Percentiles rank a stretch among this genome's conserved stretches.
These are phyloP conservation scores for Vaccinium corymbosum DNA, from an alignment of 148 eudicot genomes.

Conservation along the genomic window DNA sequence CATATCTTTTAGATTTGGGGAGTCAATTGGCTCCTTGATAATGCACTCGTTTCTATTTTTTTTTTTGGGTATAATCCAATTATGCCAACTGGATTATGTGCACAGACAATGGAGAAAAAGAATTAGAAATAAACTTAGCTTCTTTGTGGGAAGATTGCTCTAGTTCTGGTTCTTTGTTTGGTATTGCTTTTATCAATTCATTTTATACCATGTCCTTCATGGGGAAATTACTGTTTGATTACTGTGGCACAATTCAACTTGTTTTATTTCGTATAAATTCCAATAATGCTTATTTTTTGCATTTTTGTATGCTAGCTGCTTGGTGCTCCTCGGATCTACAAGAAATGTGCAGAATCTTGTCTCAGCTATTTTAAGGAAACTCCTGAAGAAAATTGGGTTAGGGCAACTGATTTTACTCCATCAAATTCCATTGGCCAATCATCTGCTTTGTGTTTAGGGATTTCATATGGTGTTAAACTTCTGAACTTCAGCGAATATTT, in stretches of 20 bases:
- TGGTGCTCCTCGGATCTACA: slow-evolving; percentile 68
- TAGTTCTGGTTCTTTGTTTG: background rate
- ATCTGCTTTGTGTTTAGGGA: slow-evolving; percentile 59
- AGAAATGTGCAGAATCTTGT: slow-evolving; percentile 32
- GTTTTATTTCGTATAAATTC: background rate
- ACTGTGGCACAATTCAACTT: background rate
- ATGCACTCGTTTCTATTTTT: background rate
- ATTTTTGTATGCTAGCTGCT: slow-evolving; percentile 34
- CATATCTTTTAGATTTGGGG: background rate
- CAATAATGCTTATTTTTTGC: background rate
- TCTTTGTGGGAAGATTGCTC: background rate
- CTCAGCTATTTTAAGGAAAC: slow-evolving; percentile 38
- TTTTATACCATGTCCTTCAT: background rate
- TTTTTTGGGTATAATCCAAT: background rate
- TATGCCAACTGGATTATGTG: background rate
- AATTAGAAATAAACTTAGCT: background rate
- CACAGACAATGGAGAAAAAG: background rate
- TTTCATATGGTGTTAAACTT: slow-evolving; percentile 39
- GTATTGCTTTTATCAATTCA: background rate
- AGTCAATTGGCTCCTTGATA: slow-evolving; percentile 1
- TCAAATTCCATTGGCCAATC: slow-evolving; percentile 64
- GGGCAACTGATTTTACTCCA: slow-evolving; percentile 41
- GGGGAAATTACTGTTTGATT: background rate
- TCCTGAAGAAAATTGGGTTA: slow-evolving; percentile 61
- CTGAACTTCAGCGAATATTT: slow-evolving; percentile 53